Base-by-base conservation (phyloP, 2,329 filamentous ascomycete species). In the Neopestalotiopsis sp. region DNA sequence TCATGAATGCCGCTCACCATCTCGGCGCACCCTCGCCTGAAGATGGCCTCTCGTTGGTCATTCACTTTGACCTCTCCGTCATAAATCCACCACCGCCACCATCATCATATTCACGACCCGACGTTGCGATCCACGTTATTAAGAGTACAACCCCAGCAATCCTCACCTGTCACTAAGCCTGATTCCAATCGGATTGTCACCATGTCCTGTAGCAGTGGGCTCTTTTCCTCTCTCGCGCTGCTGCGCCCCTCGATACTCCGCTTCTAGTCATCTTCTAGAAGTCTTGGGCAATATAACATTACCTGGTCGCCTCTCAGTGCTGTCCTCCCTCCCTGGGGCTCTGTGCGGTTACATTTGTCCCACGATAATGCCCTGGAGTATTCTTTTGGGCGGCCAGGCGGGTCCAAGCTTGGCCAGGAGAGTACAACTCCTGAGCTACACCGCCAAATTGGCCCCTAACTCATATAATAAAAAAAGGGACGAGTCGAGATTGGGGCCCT, bases 191-290 rank as follows among this genome's bases (percentile, higher is more conserved):
- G 45, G 45, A 52, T n/a, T 52, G 45, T 52, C 45, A 52, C 45
- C 45, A n/a, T 52, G 45, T 52, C 45, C 20, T 17, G 45, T 9
- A 52, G 45, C n/a, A 52, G 45, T 52, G 45, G 45, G 45, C 45
- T 52, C 45, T 52, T 52, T 52, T 52, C n/a, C 9, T n/a, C 45
- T 20, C 45, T 52, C 45, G 45, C 24, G 24, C 24, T 28, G 24
- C 45, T 52, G 45, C 45, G 45, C 45, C 45, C 45, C 45, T 52
- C 45, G 17, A 9, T 52, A 9, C 45, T 52, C 45, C 45, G 45
- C 45, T 52, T 52, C 45, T 52, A 52, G 45, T 52, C 45, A 52
- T 52, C 45, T 52, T 52, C 45, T 52, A 52, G 45, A 52, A 52
- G 14, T 52, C 45, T 52, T 52, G 45, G 45, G 45, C 45, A 52